Base-by-base conservation (phyloP, 352 stramenopile genomes). In the Phytophthora crassamura region DNA sequence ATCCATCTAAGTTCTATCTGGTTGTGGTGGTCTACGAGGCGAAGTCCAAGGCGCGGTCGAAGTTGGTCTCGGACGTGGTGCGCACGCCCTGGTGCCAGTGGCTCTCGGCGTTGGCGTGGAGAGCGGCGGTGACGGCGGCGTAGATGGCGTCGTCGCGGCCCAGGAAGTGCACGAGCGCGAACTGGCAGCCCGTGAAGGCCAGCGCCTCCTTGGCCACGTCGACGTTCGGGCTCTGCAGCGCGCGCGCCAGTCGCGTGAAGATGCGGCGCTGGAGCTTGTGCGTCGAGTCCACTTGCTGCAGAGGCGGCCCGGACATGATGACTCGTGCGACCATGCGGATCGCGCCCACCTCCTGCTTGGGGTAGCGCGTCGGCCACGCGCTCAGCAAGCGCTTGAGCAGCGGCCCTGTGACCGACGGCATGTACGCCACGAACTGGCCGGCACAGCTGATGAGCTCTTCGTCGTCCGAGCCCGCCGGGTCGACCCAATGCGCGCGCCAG, bases 351-450 rank as follows among this genome's bases (percentile, higher is more conserved):
- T 95, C 77, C 48, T 90, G 75, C 34, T 78, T 74, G 5, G 88
- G 88, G 59, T 78, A 90, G 9, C 75, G 73, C n/a, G 71, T 70
- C 9, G 88, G 88, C 88, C 88, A 95, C 18, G 77, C 64, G 14
- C 54, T 73, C 28, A 94, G 59, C 40, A 94, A 57, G 7, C 82
- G 79, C 30, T 69, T 59, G 15, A 95, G 62, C 60, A 95, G 36
- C 9, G 72, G 64, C 2, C 65, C 53, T 4, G 84, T 84, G 8
- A 86, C 73, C 2, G 83, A 74, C 0, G 88, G 88, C 41, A 93
- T 73, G 63, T 95, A 94, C 22, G 88, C 84, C n/a, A 93, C 88
- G 53, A 93, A 91, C 61, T 95, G 88, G 15, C 88, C 86, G 1
- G 85, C 88, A 51, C 82, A 93, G 34, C 72, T 90, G 52, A 94